Percentiles rank a stretch among this genome's conserved stretches.
phyloP scores from a whole-genome alignment of 768 basidiomycete species.

The Rhizopogon rudus region DNA sequence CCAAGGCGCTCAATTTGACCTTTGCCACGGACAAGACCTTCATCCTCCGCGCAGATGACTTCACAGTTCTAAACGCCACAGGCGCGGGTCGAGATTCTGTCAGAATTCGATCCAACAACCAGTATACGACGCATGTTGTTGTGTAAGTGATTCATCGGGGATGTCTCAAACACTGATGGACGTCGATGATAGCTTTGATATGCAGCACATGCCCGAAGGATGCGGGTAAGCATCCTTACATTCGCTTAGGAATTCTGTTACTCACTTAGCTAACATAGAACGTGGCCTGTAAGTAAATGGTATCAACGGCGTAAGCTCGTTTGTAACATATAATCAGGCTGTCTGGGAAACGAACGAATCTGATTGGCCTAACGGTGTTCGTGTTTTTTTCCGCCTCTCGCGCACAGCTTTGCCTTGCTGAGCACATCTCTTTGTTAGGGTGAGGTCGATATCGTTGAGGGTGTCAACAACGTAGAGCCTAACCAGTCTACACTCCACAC shows the following conservation, averaged over 20 bases:
- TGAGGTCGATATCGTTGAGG: slow-evolving; percentile 48
- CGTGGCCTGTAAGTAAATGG: slow-evolving; percentile 17
- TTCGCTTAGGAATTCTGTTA: not conserved
- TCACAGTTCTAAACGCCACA: slow-evolving; percentile 13
- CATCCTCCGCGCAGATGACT: slow-evolving; percentile 26
- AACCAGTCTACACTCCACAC: slow-evolving; percentile 32
- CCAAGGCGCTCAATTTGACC: slow-evolving; percentile 25
- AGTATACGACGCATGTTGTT: slow-evolving; percentile 11
- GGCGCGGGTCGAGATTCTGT: slow-evolving; percentile 26
- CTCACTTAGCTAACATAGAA: slow-evolving; percentile 7
- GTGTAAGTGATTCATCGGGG: slow-evolving; percentile 11
- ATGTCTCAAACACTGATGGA: not conserved
- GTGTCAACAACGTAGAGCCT: slow-evolving; percentile 33
- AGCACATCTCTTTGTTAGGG: slow-evolving; percentile 9
- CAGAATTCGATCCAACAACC: slow-evolving; percentile 19
- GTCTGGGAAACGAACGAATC: not conserved
- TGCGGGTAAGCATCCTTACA: slow-evolving; percentile 18
- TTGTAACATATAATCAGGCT: slow-evolving; percentile 1
- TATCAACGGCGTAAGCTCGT: not conserved
- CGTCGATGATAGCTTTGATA: slow-evolving; percentile 18
- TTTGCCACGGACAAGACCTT: slow-evolving; percentile 21
- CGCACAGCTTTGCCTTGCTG: not conserved
- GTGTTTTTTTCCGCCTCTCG: not conserved
- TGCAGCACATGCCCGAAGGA: slow-evolving; percentile 27
- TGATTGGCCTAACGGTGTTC: slow-evolving; percentile 15